Evolutionary conservation across 169 alveolate species (phyloP).

Genomic region (Fabrea salina): DNA sequence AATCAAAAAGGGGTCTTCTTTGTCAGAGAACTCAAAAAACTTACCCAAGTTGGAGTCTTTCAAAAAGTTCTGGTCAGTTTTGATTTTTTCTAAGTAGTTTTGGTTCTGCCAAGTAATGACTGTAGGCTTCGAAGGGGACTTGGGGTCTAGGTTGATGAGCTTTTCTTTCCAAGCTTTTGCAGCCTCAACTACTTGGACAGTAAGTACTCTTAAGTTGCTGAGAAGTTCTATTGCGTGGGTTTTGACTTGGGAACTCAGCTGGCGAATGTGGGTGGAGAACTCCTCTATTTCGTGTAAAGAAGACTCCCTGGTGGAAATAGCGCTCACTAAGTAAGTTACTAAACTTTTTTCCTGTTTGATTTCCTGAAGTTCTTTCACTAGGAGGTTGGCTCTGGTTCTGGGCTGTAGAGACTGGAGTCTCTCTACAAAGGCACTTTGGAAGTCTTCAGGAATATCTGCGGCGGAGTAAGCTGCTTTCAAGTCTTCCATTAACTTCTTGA

Average conservation of each 20-base stretch:
- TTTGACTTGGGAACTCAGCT: neutral
- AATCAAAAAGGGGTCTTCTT: slow-evolving; percentile 27
- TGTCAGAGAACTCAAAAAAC: slow-evolving; percentile 12
- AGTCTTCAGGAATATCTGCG: neutral
- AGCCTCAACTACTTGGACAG: slow-evolving; percentile 23
- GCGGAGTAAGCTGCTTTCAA: neutral
- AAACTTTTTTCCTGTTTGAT: neutral
- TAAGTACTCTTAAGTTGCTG: neutral
- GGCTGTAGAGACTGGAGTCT: neutral
- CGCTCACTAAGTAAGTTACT: neutral
- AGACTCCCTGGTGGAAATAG: neutral
- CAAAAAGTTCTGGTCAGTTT: slow-evolving; percentile 12
- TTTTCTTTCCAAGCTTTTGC: slow-evolving; percentile 13
- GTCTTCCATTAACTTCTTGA: neutral
- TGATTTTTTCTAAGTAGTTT: slow-evolving; percentile 33
- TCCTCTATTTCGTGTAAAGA: neutral
- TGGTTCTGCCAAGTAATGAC: neutral
- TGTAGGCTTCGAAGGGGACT: neutral
- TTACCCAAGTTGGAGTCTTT: neutral
- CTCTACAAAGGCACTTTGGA: neutral
- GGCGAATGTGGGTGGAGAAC: neutral
- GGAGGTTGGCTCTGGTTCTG: neutral
- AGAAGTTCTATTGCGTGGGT: neutral
- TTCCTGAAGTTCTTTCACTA: neutral
- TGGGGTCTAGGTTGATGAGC: neutral